These are phyloP conservation scores for Puccinia brachypodii DNA, from an alignment of 1,284 basidiomycete species.

Conservation along the genomic window DNA sequence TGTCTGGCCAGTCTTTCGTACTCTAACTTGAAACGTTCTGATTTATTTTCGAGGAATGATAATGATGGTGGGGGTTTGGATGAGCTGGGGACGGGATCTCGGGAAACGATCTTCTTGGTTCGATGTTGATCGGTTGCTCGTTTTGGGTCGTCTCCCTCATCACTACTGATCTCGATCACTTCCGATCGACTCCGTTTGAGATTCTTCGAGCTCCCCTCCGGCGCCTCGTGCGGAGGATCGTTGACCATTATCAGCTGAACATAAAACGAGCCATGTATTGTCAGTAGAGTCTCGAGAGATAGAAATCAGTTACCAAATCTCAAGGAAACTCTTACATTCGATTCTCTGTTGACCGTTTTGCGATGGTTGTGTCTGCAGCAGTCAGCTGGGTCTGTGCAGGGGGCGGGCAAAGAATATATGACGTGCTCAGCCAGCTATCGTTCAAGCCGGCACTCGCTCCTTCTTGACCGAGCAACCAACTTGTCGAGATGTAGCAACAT, in stretches of 20 bases:
- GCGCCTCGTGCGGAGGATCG: neutral
- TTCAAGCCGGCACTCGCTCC: too few relatives aligned
- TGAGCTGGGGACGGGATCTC: neutral
- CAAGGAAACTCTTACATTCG: too few relatives aligned
- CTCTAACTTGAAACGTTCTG: conserved; percentile 19
- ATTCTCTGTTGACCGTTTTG: too few relatives aligned
- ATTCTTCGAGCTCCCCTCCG: neutral
- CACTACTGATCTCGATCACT: conserved; percentile 35
- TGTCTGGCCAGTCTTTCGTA: conserved; percentile 28
- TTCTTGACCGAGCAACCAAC: too few relatives aligned
- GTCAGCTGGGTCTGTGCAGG: too few relatives aligned
- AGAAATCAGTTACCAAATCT: too few relatives aligned
- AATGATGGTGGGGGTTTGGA: neutral
- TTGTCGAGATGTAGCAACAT: too few relatives aligned
- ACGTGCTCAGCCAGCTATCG: too few relatives aligned
- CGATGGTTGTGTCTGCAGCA: too few relatives aligned
- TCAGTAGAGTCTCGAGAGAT: too few relatives aligned
- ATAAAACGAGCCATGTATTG: too few relatives aligned
- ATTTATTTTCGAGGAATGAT: neutral
- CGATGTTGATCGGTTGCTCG: conserved; percentile 7
- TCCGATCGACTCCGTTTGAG: conserved; percentile 1
- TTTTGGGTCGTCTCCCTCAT: conserved; percentile 5
- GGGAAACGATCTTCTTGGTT: conserved; percentile 4
- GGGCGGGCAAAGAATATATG: too few relatives aligned
- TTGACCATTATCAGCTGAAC: neutral